A percentile compares a stretch with the other conserved stretches of the same genome.
Evolutionary conservation across 345 rosid species (phyloP).

Genomic region (Gossypium turneri): DNA sequence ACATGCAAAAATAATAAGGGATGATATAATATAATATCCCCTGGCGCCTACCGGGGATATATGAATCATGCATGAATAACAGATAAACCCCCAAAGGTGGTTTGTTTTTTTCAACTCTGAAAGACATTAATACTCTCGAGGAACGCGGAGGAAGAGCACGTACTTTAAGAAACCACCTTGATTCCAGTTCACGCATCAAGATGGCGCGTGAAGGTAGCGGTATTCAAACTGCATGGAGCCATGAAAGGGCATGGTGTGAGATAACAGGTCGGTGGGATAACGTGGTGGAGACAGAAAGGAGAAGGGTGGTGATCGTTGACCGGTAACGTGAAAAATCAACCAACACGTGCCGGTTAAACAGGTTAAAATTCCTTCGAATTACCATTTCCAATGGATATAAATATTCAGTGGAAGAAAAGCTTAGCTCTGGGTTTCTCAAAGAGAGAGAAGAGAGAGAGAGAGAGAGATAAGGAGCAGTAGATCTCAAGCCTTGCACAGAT

Average conservation of each 20-base stretch:
- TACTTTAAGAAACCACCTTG: not conserved
- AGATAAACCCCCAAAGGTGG: not conserved
- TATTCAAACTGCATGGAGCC: slow-evolving; percentile 18
- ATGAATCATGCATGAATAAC: slow-evolving; percentile 13
- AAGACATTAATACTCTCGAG: slow-evolving; percentile 6
- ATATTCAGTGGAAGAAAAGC: not conserved
- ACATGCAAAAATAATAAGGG: not conserved
- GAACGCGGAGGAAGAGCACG: slow-evolving; percentile 7
- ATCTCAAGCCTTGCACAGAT: slow-evolving; percentile 34
- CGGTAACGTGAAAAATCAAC: slow-evolving; percentile 11
- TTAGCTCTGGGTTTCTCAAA: slow-evolving; percentile 7
- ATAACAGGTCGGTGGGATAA: slow-evolving; percentile 27
- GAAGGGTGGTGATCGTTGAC: slow-evolving; percentile 22
- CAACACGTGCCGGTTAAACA: slow-evolving; percentile 34
- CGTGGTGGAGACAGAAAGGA: slow-evolving; percentile 7
- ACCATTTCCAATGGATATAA: slow-evolving; percentile 28
- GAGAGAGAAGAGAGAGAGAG: slow-evolving; percentile 19
- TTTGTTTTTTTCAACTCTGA: not conserved
- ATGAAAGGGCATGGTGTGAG: slow-evolving; percentile 2
- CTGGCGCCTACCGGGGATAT: not conserved
- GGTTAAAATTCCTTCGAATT: slow-evolving; percentile 4
- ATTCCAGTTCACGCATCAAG: not conserved
- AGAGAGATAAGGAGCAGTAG: slow-evolving; percentile 20
- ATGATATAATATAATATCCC: slow-evolving; percentile 4
- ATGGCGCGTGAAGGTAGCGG: slow-evolving; percentile 18